A percentile compares a stretch with the other conserved stretches of the same genome.
These are phyloP conservation scores for Graphilbum sp. DNA, from an alignment of 2,329 filamentous ascomycete genomes.

Conservation along the genomic window DNA sequence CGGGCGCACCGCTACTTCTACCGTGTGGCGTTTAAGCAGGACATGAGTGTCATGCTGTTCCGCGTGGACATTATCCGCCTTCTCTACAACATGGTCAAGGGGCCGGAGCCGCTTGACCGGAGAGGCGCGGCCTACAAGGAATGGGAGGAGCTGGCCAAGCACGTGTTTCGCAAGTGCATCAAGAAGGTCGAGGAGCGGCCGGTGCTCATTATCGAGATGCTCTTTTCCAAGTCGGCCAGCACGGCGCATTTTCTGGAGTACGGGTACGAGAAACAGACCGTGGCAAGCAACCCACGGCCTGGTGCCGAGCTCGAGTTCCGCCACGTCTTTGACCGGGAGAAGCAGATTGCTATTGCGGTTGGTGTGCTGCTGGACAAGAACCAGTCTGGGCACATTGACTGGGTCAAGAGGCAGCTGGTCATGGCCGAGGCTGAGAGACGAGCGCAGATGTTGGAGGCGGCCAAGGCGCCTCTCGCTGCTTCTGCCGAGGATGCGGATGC, in stretches of 20 bases:
- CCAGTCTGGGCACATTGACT: constrained; percentile 58
- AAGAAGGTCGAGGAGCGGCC: constrained; percentile 77
- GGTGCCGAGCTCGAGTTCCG: constrained; percentile 76
- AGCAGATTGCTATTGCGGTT: constrained; percentile 66
- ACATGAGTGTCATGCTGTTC: constrained; percentile 76
- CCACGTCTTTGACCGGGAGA: constrained; percentile 46
- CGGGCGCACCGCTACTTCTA: constrained; percentile 89
- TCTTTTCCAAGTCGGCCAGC: constrained; percentile 80
- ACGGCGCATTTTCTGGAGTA: constrained; percentile 82
- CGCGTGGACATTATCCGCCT: constrained; percentile 80
- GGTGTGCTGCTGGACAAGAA: constrained; percentile 66
- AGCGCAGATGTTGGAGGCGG: constrained; percentile 47
- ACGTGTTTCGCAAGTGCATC: constrained; percentile 65
- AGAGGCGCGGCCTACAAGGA: constrained; percentile 57
- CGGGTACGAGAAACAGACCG: constrained; percentile 67
- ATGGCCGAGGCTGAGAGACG: constrained; percentile 57
- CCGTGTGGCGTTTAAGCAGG: constrained; percentile 85
- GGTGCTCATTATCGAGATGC: constrained; percentile 73
- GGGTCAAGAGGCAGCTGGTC: constrained; percentile 59
- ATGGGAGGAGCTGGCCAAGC: constrained; percentile 78
- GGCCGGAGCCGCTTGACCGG: constrained; percentile 58
- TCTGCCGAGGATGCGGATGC: not conserved
- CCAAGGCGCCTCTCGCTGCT: not conserved
- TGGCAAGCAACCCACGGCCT: constrained; percentile 43
- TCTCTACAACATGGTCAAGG: constrained; percentile 83